A percentile compares a stretch with the other conserved stretches of the same genome.
Evolutionary conservation across 257 asterid genomes (phyloP).

Genomic region (Penstemon davidsonii): DNA sequence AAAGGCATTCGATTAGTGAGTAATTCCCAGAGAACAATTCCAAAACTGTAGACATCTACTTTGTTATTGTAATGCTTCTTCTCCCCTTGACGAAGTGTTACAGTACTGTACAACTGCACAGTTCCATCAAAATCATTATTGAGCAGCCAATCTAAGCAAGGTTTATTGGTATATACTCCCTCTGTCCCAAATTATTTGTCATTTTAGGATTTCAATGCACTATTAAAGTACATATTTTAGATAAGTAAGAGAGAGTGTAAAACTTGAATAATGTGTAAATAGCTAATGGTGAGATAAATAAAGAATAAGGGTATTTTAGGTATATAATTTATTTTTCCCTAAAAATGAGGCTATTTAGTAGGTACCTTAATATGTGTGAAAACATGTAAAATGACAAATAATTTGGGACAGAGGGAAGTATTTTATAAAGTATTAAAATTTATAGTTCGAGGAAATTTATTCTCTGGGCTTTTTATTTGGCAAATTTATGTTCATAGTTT

Average conservation of each 20-base stretch:
- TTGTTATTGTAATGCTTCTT: constrained; percentile 96
- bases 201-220: too few species aligned
- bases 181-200: too few species aligned
- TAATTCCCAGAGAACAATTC: constrained; percentile 89
- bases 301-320: too few species aligned
- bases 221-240: too few species aligned
- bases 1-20: constrained; percentile 94
- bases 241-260: too few species aligned
- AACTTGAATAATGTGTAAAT: too few species aligned
- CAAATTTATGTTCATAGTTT: neutral
- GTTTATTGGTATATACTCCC: too few species aligned
- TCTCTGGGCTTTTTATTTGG: neutral
- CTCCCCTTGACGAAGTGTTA: constrained; percentile 94
- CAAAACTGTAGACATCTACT: constrained; percentile 95
- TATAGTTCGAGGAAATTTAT: neutral
- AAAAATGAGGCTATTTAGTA: too few species aligned
- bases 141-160: neutral
- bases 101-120: constrained; percentile 95
- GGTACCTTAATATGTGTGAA: too few species aligned
- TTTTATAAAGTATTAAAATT: neutral
- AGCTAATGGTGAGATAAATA: too few species aligned
- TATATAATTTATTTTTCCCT: too few species aligned
- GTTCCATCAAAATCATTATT: constrained; percentile 20
- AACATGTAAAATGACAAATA: too few species aligned
- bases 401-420: neutral